Conservation (phyloP, 768 basidiomycete genomes). For the Macrolepiota fuliginosa region DNA sequence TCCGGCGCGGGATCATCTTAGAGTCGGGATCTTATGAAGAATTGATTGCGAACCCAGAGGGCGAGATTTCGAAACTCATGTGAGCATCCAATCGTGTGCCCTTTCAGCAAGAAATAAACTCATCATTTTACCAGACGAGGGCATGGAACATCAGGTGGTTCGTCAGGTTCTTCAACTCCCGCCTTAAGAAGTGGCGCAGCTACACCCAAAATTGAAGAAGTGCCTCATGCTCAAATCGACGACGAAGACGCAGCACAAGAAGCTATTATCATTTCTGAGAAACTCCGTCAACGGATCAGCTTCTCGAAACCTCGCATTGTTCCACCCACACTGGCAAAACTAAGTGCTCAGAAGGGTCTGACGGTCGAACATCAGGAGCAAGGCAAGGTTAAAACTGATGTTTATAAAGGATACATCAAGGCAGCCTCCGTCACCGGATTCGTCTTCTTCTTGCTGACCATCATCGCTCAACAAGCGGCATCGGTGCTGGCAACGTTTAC, state of each 20-base stretch:
- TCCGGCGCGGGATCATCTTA: conserved; percentile 80
- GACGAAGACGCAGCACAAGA: conserved; percentile 16
- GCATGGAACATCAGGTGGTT: conserved; percentile 41
- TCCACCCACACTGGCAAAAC: conserved; percentile 34
- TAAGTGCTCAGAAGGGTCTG: conserved; percentile 41
- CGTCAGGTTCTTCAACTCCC: conserved; percentile 54
- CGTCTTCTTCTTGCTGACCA: conserved; percentile 54
- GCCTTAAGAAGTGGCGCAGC: conserved; percentile 33
- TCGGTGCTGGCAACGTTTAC: conserved; percentile 62
- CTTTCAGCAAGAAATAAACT: background rate
- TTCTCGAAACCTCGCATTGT: conserved; percentile 56
- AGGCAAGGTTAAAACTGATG: conserved; percentile 73
- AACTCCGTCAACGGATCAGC: conserved; percentile 54
- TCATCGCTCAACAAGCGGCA: conserved; percentile 53
- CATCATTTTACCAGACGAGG: conserved; percentile 29
- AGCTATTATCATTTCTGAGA: conserved; percentile 44
- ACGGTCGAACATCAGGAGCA: conserved; percentile 75
- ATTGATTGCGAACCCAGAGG: conserved; percentile 56
- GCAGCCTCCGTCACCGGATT: conserved; percentile 80
- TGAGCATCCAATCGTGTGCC: conserved; percentile 30
- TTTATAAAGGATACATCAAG: conserved; percentile 76
- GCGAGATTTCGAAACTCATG: conserved; percentile 76
- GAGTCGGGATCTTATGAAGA: conserved; percentile 68
- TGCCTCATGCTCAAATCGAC: conserved; percentile 17
- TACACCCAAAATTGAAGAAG: conserved; percentile 26